Evolutionary conservation across 495 filamentous ascomycete genomes (phyloP).

Genomic region (Penicillium malachiteum): DNA sequence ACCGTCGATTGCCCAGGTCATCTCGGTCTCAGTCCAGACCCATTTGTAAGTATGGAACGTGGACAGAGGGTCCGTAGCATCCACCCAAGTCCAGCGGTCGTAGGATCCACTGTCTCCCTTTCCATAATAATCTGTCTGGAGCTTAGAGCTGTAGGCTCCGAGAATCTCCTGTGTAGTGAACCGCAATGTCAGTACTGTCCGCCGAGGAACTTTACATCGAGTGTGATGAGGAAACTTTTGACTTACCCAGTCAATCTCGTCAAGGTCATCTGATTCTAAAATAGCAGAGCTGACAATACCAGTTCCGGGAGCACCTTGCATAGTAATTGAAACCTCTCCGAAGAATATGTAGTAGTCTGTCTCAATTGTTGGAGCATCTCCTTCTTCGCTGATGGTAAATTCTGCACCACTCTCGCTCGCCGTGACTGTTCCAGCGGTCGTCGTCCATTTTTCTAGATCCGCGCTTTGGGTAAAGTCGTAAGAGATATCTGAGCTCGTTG

Average conservation of each 20-base stretch:
- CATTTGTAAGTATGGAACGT: constrained; percentile 80
- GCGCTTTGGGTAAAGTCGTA: constrained; percentile 58
- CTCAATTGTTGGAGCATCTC: constrained; percentile 72
- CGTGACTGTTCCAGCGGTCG: constrained; percentile 53
- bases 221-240: no score
- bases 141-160: constrained; percentile 58
- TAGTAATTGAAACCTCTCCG: constrained; percentile 58
- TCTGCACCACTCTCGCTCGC: constrained; percentile 55
- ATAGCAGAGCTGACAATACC: constrained; percentile 82
- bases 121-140: constrained; percentile 93
- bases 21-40: constrained; percentile 71
- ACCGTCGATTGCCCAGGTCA: constrained; percentile 80
- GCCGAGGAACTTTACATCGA: no score
- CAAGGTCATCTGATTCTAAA: constrained; percentile 81
- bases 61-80: constrained; percentile 60
- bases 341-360: constrained; percentile 2
- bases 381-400: constrained; percentile 68
- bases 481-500: constrained; percentile 43
- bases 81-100: constrained; percentile 64
- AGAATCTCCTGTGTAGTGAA: constrained; percentile 38
- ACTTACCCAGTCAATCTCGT: constrained; percentile 91
- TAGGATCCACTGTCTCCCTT: constrained; percentile 82
- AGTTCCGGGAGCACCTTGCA: constrained; percentile 69
- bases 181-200: neutral
- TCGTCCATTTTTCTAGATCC: constrained; percentile 48